Conservation (phyloP, 2,329 filamentous ascomycete genomes). For the Didymella keratinophila region DNA sequence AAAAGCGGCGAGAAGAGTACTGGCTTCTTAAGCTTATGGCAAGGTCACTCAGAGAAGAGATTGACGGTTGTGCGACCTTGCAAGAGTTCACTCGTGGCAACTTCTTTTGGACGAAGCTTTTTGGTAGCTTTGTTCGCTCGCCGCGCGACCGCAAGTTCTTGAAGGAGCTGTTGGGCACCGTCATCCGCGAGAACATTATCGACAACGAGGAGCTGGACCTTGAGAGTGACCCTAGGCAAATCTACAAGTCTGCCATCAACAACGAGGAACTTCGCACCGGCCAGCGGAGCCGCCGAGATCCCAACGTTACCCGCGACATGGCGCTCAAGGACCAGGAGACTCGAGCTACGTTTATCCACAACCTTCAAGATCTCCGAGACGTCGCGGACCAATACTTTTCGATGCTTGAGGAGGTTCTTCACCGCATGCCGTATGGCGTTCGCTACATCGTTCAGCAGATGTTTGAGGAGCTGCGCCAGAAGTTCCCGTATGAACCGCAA, state of each 20-base stretch:
- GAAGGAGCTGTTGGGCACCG: constrained; percentile 80
- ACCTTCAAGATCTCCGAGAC: constrained; percentile 91
- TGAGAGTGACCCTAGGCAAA: constrained; percentile 96
- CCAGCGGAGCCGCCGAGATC: constrained; percentile 77
- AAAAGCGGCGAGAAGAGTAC: constrained; percentile 96
- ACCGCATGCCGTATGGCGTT: constrained; percentile 91
- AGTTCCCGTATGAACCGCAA: constrained; percentile 81
- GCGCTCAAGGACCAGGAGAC: constrained; percentile 97
- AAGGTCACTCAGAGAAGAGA: constrained; percentile 83
- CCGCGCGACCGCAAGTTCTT: constrained; percentile 93
- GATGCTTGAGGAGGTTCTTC: constrained; percentile 80
- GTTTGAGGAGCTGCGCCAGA: constrained; percentile 77
- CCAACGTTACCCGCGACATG: constrained; percentile 87
- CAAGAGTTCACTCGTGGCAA: constrained; percentile 89
- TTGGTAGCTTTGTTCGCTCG: constrained; percentile 86
- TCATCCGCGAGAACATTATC: constrained; percentile 91
- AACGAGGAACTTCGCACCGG: constrained; percentile 96
- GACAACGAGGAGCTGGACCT: constrained; percentile 90
- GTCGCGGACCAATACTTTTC: constrained; percentile 91
- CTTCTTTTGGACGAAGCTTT: constrained; percentile 90
- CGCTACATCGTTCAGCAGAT: constrained; percentile 88
- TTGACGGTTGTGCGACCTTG: constrained; percentile 74
- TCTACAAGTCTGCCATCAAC: constrained; percentile 93
- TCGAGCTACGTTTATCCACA: constrained; percentile 88
- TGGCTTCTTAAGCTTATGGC: constrained; percentile 90